Evolutionary conservation across 2,329 filamentous ascomycete genomes (phyloP).

Genomic region (Coniochaeta sp.): DNA sequence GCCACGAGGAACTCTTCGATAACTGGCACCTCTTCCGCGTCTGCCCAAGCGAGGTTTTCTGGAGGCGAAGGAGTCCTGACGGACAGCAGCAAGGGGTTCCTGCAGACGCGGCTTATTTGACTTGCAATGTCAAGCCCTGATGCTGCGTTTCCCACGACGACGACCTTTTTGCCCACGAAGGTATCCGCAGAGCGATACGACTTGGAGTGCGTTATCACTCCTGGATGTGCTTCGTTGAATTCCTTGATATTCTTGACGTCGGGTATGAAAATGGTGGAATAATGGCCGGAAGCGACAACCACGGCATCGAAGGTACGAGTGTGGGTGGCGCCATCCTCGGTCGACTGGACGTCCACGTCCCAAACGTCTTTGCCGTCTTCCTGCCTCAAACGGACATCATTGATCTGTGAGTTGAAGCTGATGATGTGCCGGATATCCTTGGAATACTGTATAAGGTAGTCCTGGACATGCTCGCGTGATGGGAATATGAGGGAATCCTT

Average conservation of each 20-base stretch:
- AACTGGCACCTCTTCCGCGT: conserved; percentile 43
- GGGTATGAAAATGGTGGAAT: conserved; percentile 61
- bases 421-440: conserved; percentile 60
- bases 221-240: conserved; percentile 54
- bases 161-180: conserved; percentile 63
- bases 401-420: conserved; percentile 62
- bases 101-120: conserved; percentile 60
- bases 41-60: conserved; percentile 34
- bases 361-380: conserved; percentile 41
- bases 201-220: conserved; percentile 66
- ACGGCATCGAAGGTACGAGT: conserved; percentile 62
- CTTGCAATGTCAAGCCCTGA: conserved; percentile 77
- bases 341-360: conserved; percentile 48
- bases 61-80: conserved; percentile 43
- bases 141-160: conserved; percentile 78
- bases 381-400: conserved; percentile 41
- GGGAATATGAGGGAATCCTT: conserved; percentile 65
- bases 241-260: conserved; percentile 48
- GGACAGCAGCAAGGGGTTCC: conserved; percentile 56
- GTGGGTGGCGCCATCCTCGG: conserved; percentile 31
- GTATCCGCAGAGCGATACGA: conserved; percentile 61
- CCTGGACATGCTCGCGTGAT: conserved; percentile 58
- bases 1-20: conserved; percentile 50
- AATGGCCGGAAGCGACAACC: conserved; percentile 70
- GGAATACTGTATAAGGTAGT: conserved; percentile 69